These are phyloP conservation scores for Scheffersomyces insectosa DNA, from an alignment of 1,139 yeast genomes.

Conservation along the genomic window DNA sequence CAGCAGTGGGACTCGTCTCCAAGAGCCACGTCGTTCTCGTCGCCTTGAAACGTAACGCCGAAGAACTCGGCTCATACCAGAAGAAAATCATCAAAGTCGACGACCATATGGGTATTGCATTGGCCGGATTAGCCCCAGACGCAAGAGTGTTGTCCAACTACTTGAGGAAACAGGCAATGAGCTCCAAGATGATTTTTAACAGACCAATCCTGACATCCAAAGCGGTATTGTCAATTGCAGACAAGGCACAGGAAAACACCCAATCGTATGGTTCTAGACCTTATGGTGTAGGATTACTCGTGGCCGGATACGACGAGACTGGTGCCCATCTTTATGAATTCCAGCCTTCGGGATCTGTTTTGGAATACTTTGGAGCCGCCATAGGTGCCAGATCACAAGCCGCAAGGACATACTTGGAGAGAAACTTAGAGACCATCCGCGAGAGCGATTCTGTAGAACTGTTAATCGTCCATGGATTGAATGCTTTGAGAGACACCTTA, in stretches of 20 bases:
- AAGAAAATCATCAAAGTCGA: slow-evolving; percentile 90
- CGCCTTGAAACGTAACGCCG: slow-evolving; percentile 93
- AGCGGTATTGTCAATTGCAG: slow-evolving; percentile 87
- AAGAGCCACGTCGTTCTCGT: slow-evolving; percentile 86
- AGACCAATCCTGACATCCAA: slow-evolving; percentile 84
- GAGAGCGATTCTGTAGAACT: slow-evolving; percentile 63
- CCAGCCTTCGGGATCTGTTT: slow-evolving; percentile 91
- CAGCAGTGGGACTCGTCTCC: slow-evolving; percentile 91
- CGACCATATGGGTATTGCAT: slow-evolving; percentile 89
- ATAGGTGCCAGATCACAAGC: slow-evolving; percentile 99
- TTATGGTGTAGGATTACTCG: slow-evolving; percentile 91
- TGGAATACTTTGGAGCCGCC: slow-evolving; percentile 91
- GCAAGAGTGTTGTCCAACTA: slow-evolving; percentile 90
- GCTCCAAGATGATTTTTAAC: slow-evolving; percentile 80
- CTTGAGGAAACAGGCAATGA: slow-evolving; percentile 89
- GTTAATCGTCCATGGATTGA: slow-evolving; percentile 82
- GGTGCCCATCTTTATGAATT: slow-evolving; percentile 96
- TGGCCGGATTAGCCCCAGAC: slow-evolving; percentile 98
- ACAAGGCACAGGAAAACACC: slow-evolving; percentile 95
- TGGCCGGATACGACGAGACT: slow-evolving; percentile 90
- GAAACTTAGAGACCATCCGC: slow-evolving; percentile 70
- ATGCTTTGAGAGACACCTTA: slow-evolving; percentile 90
- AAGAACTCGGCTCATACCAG: slow-evolving; percentile 95
- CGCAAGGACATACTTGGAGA: slow-evolving; percentile 91
- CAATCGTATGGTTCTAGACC: slow-evolving; percentile 97